Evolutionary conservation across 2,329 filamentous ascomycete species (phyloP).

Genomic region (Phyllosticta capitalensis): DNA sequence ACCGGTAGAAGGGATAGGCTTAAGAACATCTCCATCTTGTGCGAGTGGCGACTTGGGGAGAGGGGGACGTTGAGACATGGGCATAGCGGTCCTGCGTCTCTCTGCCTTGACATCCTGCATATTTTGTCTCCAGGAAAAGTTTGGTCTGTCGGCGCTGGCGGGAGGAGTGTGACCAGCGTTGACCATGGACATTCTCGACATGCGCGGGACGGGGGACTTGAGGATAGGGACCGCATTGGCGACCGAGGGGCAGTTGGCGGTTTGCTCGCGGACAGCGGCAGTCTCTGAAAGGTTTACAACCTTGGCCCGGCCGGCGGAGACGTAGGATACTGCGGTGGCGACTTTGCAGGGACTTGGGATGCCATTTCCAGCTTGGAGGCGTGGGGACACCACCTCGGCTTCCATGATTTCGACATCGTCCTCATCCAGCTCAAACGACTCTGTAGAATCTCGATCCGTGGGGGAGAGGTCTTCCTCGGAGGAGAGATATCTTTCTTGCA

Average conservation of each 20-base stretch:
- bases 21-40: neutral
- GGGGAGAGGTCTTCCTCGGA: constrained; percentile 31
- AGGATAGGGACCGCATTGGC: constrained; percentile 18
- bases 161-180: constrained; percentile 14
- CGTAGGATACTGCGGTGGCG: constrained; percentile 28
- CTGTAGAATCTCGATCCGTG: constrained; percentile 22
- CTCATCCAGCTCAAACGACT: constrained; percentile 20
- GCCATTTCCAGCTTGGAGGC: neutral
- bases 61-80: neutral
- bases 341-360: constrained; percentile 22
- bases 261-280: neutral
- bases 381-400: neutral
- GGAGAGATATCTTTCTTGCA: constrained; percentile 30
- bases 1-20: neutral
- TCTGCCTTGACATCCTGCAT: neutral
- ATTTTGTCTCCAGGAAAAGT: neutral
- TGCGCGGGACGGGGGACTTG: constrained; percentile 20
- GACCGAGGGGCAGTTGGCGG: constrained; percentile 25
- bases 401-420: constrained; percentile 6
- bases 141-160: neutral
- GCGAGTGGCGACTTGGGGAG: constrained; percentile 4
- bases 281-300: constrained; percentile 24
- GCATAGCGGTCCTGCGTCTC: constrained; percentile 7
- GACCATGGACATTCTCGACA: constrained; percentile 20
- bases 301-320: constrained; percentile 29